A percentile compares a stretch with the other conserved stretches of the same genome.
These are phyloP conservation scores for Pestalotiopsis sp. DNA, from an alignment of 2,329 filamentous ascomycete genomes.

Conservation along the genomic window DNA sequence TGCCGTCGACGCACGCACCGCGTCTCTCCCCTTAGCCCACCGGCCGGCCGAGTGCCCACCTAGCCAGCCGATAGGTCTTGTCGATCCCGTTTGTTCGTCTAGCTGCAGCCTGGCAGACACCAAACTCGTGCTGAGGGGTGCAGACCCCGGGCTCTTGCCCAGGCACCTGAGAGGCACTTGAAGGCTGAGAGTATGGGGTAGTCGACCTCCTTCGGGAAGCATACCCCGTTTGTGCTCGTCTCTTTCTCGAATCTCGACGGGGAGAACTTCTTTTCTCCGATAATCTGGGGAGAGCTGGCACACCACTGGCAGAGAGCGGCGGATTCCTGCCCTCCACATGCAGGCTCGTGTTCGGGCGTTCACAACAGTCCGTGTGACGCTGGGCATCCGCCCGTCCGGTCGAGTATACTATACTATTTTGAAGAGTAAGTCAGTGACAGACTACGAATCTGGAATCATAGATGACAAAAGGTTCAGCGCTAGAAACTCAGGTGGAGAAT, in stretches of 20 bases:
- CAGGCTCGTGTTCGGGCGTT: background rate
- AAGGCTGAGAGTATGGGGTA: conserved; percentile 4
- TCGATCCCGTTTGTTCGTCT: background rate
- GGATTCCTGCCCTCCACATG: background rate
- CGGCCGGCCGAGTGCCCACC: conserved; percentile 3
- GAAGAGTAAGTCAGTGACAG: background rate
- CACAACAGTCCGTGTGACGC: background rate
- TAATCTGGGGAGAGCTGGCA: background rate
- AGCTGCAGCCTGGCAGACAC: background rate
- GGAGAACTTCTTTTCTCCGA: background rate
- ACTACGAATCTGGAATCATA: no score
- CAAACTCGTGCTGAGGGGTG: background rate
- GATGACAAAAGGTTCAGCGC: no score
- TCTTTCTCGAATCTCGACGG: background rate
- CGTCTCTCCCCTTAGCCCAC: background rate
- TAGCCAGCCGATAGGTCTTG: background rate
- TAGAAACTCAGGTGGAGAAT: no score
- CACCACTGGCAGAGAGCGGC: background rate
- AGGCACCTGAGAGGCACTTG: background rate
- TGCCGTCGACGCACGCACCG: background rate
- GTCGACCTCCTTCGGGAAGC: background rate
- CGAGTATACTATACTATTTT: background rate
- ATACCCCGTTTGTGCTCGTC: background rate
- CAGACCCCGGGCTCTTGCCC: background rate
- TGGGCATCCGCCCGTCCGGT: background rate